phyloP scores from a whole-genome alignment of 2,329 filamentous ascomycete genomes.

The Aspergillus glaucus region DNA sequence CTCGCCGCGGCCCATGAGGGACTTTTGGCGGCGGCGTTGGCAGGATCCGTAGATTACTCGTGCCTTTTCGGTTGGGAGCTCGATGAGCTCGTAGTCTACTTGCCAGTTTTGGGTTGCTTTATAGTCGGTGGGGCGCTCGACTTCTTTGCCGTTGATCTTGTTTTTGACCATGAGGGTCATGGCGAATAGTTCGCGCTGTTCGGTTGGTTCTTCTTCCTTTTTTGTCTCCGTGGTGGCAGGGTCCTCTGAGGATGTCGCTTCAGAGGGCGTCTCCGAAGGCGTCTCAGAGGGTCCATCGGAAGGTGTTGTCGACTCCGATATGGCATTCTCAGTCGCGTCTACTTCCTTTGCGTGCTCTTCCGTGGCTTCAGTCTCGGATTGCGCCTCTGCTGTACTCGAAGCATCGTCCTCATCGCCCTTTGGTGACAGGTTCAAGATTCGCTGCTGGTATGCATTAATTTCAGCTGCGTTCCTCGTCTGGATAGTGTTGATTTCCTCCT shows the following conservation, averaged over 20 bases:
- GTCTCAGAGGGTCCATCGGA: slow-evolving; percentile 2
- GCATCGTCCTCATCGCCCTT: slow-evolving; percentile 9
- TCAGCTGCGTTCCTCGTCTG: slow-evolving; percentile 61
- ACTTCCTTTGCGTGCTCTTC: not conserved
- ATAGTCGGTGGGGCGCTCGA: slow-evolving; percentile 54
- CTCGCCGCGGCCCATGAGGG: slow-evolving; percentile 31
- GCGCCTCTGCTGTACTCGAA: not conserved
- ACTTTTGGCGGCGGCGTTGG: slow-evolving; percentile 50
- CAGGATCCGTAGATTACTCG: slow-evolving; percentile 50
- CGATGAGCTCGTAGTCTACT: slow-evolving; percentile 70
- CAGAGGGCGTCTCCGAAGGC: not conserved
- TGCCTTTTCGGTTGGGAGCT: slow-evolving; percentile 47
- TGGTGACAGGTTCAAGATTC: slow-evolving; percentile 31
- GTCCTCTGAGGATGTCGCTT: slow-evolving; percentile 1
- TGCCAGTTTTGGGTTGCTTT: slow-evolving; percentile 53
- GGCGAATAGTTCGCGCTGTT: slow-evolving; percentile 48
- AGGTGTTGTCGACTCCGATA: not conserved
- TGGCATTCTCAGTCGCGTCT: not conserved
- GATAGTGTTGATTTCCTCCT: slow-evolving; percentile 65
- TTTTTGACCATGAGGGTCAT: slow-evolving; percentile 69
- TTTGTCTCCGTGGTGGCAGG: slow-evolving; percentile 3
- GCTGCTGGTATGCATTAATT: slow-evolving; percentile 62
- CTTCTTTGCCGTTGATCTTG: slow-evolving; percentile 60
- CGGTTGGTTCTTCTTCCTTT: not conserved
- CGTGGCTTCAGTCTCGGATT: not conserved